Percentiles rank a stretch among this genome's conserved stretches.
These are phyloP conservation scores for Echeveria elegans DNA, from an alignment of 164 flowering plant genomes.

Conservation along the genomic window DNA sequence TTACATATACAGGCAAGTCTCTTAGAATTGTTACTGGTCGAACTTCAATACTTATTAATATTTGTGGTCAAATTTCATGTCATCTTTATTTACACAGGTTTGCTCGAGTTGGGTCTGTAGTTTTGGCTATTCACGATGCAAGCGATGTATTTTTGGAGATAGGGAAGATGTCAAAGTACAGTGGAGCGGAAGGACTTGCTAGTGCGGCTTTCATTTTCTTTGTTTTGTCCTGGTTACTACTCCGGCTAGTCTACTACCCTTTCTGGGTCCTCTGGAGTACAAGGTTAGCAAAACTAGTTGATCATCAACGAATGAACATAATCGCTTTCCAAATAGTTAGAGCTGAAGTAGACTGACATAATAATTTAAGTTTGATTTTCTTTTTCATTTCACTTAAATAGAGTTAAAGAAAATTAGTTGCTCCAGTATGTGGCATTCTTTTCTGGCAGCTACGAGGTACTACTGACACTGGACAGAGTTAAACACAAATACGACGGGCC, in stretches of 20 bases:
- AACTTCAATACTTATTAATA: not conserved
- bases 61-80: not conserved
- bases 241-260: conserved; percentile 81
- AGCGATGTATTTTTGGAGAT: conserved; percentile 87
- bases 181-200: conserved; percentile 63
- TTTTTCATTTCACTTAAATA: not conserved
- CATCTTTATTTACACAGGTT: conserved; percentile 37
- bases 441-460: conserved; percentile 71
- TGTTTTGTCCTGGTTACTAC: conserved; percentile 64
- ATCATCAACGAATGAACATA: not conserved
- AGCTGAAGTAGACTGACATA: not conserved
- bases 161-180: conserved; percentile 91
- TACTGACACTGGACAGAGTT: conserved; percentile 53
- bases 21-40: not conserved
- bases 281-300: conserved; percentile 37
- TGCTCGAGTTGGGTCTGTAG: conserved; percentile 82
- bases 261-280: conserved; percentile 92
- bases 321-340: not conserved
- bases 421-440: not conserved
- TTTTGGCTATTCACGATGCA: conserved; percentile 94
- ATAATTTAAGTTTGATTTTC: not conserved
- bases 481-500: conserved; percentile 68
- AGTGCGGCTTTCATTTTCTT: conserved; percentile 65
- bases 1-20: conserved; percentile 55
- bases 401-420: not conserved